phyloP scores from a whole-genome alignment of 306 rosid genomes.

The Gynostemma pentaphyllum region DNA sequence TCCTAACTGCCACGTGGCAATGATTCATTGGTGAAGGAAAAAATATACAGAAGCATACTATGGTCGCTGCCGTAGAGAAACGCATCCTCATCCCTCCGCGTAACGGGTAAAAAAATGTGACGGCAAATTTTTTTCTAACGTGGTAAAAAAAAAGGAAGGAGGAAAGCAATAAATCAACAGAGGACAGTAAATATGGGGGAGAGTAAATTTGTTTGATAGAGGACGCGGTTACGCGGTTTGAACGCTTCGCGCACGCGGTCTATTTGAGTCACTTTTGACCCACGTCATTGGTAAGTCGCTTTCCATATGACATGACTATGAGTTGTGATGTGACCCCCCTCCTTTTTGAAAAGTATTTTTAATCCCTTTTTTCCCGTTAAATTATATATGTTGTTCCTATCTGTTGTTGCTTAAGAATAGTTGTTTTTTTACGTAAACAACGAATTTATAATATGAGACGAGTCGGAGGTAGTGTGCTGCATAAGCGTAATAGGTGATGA shows the following conservation, averaged over 20 bases:
- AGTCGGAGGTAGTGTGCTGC: too few relatives aligned
- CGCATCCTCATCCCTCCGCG: background rate
- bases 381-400: too few relatives aligned
- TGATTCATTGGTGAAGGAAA: too few relatives aligned
- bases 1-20: background rate
- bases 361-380: too few relatives aligned
- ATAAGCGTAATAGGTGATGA: too few relatives aligned
- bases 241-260: background rate
- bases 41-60: background rate
- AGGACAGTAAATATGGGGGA: background rate
- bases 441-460: too few relatives aligned
- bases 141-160: background rate
- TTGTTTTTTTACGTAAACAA: too few relatives aligned
- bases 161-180: background rate
- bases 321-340: background rate
- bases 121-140: background rate
- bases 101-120: background rate
- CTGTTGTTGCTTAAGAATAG: too few relatives aligned
- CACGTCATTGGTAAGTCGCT: slow-evolving; percentile 4
- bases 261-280: background rate
- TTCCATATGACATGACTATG: background rate
- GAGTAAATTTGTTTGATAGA: background rate
- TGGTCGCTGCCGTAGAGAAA: background rate
- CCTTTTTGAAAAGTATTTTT: too few relatives aligned
- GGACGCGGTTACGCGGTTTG: slow-evolving; percentile 5